A percentile compares a stretch with the other conserved stretches of the same genome.
Conservation (phyloP, 345 rosid species). For the Bruguiera sexangula region DNA sequence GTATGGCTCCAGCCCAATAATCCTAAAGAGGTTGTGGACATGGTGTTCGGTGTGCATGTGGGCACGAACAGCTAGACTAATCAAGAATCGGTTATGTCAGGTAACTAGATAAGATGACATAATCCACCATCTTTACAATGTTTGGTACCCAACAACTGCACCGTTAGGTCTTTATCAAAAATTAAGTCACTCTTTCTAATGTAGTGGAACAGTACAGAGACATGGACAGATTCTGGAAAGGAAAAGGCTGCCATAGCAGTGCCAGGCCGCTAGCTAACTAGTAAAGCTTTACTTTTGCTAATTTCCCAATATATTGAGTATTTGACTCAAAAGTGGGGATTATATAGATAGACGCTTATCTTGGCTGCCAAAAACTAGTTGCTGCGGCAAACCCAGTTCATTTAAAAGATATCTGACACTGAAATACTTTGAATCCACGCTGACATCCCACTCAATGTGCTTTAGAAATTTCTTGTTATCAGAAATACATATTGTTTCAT, state of each 20-base stretch:
- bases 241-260: no score
- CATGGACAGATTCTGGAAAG: not conserved
- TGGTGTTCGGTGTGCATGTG: not conserved
- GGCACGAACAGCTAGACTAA: not conserved
- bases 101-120: conserved; percentile 11
- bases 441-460: not conserved
- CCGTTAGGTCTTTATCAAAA: conserved; percentile 14
- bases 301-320: no score
- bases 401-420: not conserved
- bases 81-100: not conserved
- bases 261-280: no score
- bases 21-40: not conserved
- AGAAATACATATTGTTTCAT: not conserved
- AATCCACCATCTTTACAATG: conserved; percentile 10
- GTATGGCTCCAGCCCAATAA: not conserved
- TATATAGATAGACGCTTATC: not conserved
- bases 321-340: no score
- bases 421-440: not conserved
- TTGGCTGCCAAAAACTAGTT: not conserved
- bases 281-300: no score
- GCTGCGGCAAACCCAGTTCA: not conserved
- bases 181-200: not conserved
- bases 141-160: conserved; percentile 13
- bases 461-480: not conserved
- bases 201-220: not conserved